phyloP scores from a whole-genome alignment of 306 rosid species.

The Lathyrus sativus region DNA sequence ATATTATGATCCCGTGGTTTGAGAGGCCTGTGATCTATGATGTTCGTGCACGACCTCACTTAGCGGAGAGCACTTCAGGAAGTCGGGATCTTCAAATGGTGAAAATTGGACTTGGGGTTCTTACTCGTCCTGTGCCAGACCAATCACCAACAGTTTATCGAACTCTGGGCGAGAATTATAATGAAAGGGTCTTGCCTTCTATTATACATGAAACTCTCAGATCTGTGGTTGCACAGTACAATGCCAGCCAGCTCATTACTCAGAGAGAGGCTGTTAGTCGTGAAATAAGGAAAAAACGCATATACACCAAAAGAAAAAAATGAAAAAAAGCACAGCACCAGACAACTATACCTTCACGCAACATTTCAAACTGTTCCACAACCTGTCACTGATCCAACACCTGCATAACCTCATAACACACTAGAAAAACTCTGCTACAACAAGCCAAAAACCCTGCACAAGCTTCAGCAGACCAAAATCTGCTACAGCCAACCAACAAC shows the following conservation, averaged over 20 bases:
- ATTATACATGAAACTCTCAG: conserved; percentile 83
- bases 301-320: no score
- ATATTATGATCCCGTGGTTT: conserved; percentile 45
- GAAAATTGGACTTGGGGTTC: conserved; percentile 78
- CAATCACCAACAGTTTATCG: conserved; percentile 74
- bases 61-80: conserved; percentile 50
- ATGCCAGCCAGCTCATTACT: conserved; percentile 91
- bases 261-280: conserved; percentile 99
- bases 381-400: no score
- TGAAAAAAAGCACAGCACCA: no score
- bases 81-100: conserved; percentile 54
- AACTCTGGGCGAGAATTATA: conserved; percentile 69
- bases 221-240: conserved; percentile 83
- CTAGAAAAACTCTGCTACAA: no score
- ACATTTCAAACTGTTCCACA: no score
- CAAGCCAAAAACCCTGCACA: no score
- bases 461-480: no score
- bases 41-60: conserved; percentile 48
- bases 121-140: conserved; percentile 68
- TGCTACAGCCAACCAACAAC: no score
- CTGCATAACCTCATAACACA: no score
- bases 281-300: no score
- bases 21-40: conserved; percentile 51
- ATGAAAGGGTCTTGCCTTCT: conserved; percentile 78
- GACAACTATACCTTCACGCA: no score